phyloP scores from a whole-genome alignment of 345 rosid species.

The Populus tremula region DNA sequence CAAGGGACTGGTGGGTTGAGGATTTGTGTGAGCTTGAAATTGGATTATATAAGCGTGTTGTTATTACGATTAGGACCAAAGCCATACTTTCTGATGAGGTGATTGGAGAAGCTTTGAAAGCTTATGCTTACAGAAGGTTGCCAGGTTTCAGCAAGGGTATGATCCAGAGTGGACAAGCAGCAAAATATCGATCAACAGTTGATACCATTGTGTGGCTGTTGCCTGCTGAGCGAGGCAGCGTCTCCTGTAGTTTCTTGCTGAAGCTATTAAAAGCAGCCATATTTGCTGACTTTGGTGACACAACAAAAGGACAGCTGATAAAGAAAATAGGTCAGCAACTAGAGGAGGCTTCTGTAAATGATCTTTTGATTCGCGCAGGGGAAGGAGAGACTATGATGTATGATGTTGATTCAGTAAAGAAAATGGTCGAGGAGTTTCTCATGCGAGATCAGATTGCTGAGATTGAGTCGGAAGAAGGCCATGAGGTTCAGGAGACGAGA shows the following conservation, averaged over 20 bases:
- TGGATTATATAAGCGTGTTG: slow-evolving; percentile 56
- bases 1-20: slow-evolving; percentile 91
- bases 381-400: slow-evolving; percentile 54
- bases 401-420: slow-evolving; percentile 59
- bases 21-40: slow-evolving; percentile 80
- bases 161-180: slow-evolving; percentile 45
- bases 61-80: slow-evolving; percentile 47
- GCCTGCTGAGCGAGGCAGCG: slow-evolving; percentile 64
- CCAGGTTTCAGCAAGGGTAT: slow-evolving; percentile 63
- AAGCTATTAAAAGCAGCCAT: slow-evolving; percentile 73
- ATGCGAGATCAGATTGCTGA: slow-evolving; percentile 48
- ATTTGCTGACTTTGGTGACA: slow-evolving; percentile 48
- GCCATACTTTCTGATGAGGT: slow-evolving; percentile 47
- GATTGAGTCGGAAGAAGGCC: slow-evolving; percentile 37
- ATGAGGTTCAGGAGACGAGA: slow-evolving; percentile 39
- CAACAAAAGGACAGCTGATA: slow-evolving; percentile 44
- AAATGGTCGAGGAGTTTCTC: slow-evolving; percentile 58
- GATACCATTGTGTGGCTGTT: slow-evolving; percentile 61
- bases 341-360: slow-evolving; percentile 66
- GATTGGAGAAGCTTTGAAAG: slow-evolving; percentile 85
- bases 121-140: slow-evolving; percentile 70
- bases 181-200: slow-evolving; percentile 48
- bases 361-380: slow-evolving; percentile 53
- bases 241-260: slow-evolving; percentile 73
- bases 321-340: slow-evolving; percentile 67